These are phyloP conservation scores for Thinopyrum obtusiflorum DNA, from an alignment of 202 grass and related monocot genomes.

Conservation along the genomic window DNA sequence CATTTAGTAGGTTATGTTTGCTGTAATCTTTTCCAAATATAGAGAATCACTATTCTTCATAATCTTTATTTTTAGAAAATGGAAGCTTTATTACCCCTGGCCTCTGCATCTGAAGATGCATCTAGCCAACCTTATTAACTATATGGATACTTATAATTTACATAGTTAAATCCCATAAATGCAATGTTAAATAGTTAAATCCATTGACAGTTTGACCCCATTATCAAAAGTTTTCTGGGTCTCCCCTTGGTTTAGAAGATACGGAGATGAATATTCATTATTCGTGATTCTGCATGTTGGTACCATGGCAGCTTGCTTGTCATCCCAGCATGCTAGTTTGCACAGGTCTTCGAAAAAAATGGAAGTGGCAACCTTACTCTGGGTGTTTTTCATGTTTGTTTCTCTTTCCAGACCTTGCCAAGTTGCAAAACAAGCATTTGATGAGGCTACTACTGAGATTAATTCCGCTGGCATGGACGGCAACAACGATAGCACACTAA, in stretches of 20 bases:
- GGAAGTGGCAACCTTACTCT: neutral
- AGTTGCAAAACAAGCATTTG: slow-evolving; percentile 81
- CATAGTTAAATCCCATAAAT: neutral
- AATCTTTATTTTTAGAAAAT: neutral
- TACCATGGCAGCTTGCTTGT: neutral
- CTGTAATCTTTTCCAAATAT: neutral
- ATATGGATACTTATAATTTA: neutral
- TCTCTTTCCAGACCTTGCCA: slow-evolving; percentile 61
- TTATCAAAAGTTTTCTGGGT: neutral
- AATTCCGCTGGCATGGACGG: slow-evolving; percentile 49
- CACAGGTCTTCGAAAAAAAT: neutral
- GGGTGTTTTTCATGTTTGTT: neutral
- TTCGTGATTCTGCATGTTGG: neutral
- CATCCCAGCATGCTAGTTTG: slow-evolving; percentile 15
- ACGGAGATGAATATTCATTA: neutral
- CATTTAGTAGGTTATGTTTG: neutral
- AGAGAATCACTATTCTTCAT: neutral
- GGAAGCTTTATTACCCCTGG: too few relatives aligned
- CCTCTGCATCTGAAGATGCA: neutral
- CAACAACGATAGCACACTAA: slow-evolving; percentile 60
- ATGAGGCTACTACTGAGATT: slow-evolving; percentile 65
- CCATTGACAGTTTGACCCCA: neutral
- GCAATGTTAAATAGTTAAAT: neutral
- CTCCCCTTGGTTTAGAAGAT: neutral
- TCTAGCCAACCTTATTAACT: neutral